These are phyloP conservation scores for Epichloe gansuensis DNA, from an alignment of 2,329 filamentous ascomycete genomes.

Conservation along the genomic window DNA sequence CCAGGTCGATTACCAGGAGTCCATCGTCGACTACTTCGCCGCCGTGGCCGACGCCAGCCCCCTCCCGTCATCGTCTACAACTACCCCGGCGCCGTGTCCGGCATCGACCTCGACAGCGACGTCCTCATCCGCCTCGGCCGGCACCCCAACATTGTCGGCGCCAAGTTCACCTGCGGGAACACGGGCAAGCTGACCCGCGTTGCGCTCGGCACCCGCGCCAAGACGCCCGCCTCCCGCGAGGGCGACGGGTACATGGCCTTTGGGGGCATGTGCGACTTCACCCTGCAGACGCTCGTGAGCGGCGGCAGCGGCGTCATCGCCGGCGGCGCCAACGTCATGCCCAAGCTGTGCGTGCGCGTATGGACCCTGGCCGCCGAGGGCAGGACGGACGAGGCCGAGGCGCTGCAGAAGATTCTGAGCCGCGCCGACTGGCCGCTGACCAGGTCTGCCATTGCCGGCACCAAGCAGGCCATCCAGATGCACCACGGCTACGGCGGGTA, in stretches of 20 bases:
- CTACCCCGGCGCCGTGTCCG: slow-evolving; percentile 77
- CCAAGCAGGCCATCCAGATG: slow-evolving; percentile 68
- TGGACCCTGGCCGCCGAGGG: slow-evolving; percentile 66
- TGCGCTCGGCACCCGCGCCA: slow-evolving; percentile 57
- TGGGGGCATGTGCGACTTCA: slow-evolving; percentile 81
- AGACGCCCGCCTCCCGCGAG: slow-evolving; percentile 43
- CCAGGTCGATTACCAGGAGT: slow-evolving; percentile 56
- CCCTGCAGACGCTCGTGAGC: slow-evolving; percentile 64
- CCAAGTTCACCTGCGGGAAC: slow-evolving; percentile 87
- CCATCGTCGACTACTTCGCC: slow-evolving; percentile 61
- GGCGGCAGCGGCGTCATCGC: slow-evolving; percentile 79
- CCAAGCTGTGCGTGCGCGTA: slow-evolving; percentile 66
- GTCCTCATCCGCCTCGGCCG: slow-evolving; percentile 66
- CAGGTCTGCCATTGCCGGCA: slow-evolving; percentile 74
- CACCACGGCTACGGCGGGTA: slow-evolving; percentile 74
- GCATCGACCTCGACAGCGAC: slow-evolving; percentile 84
- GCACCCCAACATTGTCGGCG: slow-evolving; percentile 76
- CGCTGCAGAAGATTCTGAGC: slow-evolving; percentile 64
- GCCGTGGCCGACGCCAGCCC: slow-evolving; percentile 65
- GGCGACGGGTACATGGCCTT: slow-evolving; percentile 71
- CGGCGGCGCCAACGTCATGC: slow-evolving; percentile 74
- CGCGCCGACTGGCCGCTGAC: slow-evolving; percentile 75
- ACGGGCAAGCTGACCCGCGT: slow-evolving; percentile 82
- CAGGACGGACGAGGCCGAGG: slow-evolving; percentile 61
- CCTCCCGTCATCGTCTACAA: slow-evolving; percentile 81